Base-by-base conservation (phyloP, 176 grass and related monocot genomes). In the Aegilops bicornis region DNA sequence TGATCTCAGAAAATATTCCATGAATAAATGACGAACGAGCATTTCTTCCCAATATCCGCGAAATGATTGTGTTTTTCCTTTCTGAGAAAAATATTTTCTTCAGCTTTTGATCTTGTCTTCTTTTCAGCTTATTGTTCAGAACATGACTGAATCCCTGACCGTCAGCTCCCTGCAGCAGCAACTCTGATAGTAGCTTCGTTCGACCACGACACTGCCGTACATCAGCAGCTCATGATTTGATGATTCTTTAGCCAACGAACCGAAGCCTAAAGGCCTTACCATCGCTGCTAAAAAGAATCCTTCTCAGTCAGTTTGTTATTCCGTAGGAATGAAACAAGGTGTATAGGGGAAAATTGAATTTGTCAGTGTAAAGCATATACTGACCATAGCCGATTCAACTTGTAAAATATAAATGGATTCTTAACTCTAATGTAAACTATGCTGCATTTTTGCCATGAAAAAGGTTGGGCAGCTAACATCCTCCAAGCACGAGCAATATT, bases 111-210 rank as follows among this genome's bases (percentile, higher is more conserved):
- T 67, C 5, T 79, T 22, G 2, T 8, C 19, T 48, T 76, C 5
- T 29, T 64, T 81, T 63, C 5, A 36, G 48, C 48, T 8, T 64
- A 63, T 31, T 70, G 8, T 82, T 81, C 30, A 71, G 35, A 69
- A 59, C 72, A 82, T 82, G 50, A 85, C 86, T 78, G 64, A 91
- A 91, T 64, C 82, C 84, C 89, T 91, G 77, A 84, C 81, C 82
- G 74, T 71, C 52, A 88, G 77, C 31, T 84, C 83, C 78, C 86
- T 85, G 86, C 86, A 88, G 82, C 76, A 91, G 35, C 85, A 64
- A 31, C 76, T 84, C 68, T 88, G 80, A 71, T 61, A 77, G 37
- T 62, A 35, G 69, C 71, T 31, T 31, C 77, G 16, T 69, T 87
- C 9, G 42, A 90, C 64, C 73, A 10, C 7, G 13, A 65, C 14